Evolutionary conservation across 768 basidiomycete species (phyloP).

Genomic region (Lactarius quietus): DNA sequence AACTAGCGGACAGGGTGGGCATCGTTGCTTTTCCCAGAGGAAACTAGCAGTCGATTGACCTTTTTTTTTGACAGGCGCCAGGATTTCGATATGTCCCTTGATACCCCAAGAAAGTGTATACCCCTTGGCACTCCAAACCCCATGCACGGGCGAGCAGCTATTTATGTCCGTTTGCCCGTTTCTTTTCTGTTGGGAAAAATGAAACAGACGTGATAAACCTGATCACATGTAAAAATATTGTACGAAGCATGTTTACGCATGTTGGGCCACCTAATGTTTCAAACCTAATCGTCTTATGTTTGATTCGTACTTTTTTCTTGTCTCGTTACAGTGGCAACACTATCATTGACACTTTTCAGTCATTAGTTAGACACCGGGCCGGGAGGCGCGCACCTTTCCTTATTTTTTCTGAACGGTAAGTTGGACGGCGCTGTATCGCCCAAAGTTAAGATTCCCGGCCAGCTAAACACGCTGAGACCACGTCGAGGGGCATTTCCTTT

Average conservation of each 20-base stretch:
- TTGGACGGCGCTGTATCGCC: background rate
- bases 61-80: slow-evolving; percentile 43
- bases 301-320: background rate
- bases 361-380: background rate
- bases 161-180: background rate
- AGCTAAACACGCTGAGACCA: background rate
- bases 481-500: background rate
- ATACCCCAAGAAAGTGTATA: background rate
- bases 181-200: background rate
- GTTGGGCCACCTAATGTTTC: background rate
- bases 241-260: background rate
- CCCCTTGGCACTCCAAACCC: background rate
- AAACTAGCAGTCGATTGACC: background rate
- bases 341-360: background rate
- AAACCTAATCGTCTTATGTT: background rate
- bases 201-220: background rate
- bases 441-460: background rate
- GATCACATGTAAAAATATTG: background rate
- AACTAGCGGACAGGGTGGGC: slow-evolving; percentile 62
- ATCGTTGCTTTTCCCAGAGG: background rate
- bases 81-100: slow-evolving; percentile 54
- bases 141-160: background rate
- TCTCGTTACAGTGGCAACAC: background rate
- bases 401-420: background rate
- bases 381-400: background rate